Percentiles rank a stretch among this genome's conserved stretches.
Conservation (phyloP, 106 monocot species). For the Iris macrosiphon region DNA sequence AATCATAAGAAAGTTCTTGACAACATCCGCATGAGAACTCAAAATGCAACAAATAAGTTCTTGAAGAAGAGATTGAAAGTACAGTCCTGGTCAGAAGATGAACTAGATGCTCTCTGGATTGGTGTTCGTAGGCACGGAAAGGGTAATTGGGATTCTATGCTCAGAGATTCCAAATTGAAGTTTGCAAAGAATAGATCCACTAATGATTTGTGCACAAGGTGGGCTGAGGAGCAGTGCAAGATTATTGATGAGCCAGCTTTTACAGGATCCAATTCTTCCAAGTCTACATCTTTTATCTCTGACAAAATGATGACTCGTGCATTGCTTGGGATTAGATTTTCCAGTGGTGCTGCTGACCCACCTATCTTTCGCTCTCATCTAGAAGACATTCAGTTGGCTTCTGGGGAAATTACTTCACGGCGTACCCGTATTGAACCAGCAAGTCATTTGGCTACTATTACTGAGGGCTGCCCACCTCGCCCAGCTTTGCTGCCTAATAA, state of each 20-base stretch:
- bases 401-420: slow-evolving; percentile 10
- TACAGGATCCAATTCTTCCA: slow-evolving; percentile 9
- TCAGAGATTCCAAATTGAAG: slow-evolving; percentile 69
- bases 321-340: slow-evolving; percentile 59
- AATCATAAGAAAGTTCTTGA: slow-evolving; percentile 89
- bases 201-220: slow-evolving; percentile 58
- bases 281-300: slow-evolving; percentile 25
- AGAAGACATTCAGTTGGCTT: slow-evolving; percentile 70
- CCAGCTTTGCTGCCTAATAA: slow-evolving; percentile 11
- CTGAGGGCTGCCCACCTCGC: slow-evolving; percentile 5
- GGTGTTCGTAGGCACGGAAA: slow-evolving; percentile 94
- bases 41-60: slow-evolving; percentile 30
- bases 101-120: slow-evolving; percentile 97
- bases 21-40: slow-evolving; percentile 71
- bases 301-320: slow-evolving; percentile 80
- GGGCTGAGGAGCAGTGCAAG: slow-evolving; percentile 80
- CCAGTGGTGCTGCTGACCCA: slow-evolving; percentile 30
- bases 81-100: slow-evolving; percentile 88
- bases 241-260: slow-evolving; percentile 52
- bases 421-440: slow-evolving; percentile 7
- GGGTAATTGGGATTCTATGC: slow-evolving; percentile 92
- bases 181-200: slow-evolving; percentile 50
- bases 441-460: background rate
- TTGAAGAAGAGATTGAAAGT: slow-evolving; percentile 56
- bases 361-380: slow-evolving; percentile 67